Conservation (phyloP, 208 protist genomes). For the Crithidia fasciculata region DNA sequence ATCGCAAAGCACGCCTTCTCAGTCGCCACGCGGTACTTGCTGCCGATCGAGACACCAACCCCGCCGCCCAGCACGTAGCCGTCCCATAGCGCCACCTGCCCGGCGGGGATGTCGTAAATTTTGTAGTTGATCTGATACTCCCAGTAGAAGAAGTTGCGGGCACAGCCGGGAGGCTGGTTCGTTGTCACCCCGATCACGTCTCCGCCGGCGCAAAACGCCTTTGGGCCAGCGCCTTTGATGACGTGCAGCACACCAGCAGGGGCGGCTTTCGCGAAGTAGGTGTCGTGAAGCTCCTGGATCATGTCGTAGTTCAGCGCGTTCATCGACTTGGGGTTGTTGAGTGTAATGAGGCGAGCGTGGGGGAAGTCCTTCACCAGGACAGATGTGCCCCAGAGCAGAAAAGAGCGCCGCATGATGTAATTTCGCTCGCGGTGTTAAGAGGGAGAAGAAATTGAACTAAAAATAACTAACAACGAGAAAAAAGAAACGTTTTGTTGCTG, state of each 20-base stretch:
- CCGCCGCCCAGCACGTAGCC: conserved; percentile 87
- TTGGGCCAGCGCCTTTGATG: conserved; percentile 64
- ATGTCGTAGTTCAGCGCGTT: conserved; percentile 74
- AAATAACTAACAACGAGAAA: not conserved
- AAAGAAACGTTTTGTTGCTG: not conserved
- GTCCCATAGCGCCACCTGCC: conserved; percentile 80
- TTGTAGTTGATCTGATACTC: conserved; percentile 80
- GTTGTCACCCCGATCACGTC: conserved; percentile 64
- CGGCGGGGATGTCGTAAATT: conserved; percentile 47
- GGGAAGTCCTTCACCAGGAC: conserved; percentile 62
- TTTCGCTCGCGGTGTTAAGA: not conserved
- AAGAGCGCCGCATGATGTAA: conserved; percentile 2
- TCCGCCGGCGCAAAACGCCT: conserved; percentile 89
- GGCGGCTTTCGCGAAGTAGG: conserved; percentile 45
- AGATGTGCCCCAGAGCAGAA: not conserved
- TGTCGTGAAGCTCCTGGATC: conserved; percentile 35
- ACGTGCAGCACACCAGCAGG: conserved; percentile 47
- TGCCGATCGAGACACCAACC: conserved; percentile 76
- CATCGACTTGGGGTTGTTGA: conserved; percentile 62
- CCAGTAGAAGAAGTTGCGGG: conserved; percentile 59
- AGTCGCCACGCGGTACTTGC: conserved; percentile 77
- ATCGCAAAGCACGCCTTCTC: conserved; percentile 82
- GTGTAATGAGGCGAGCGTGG: conserved; percentile 51
- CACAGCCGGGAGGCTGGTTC: conserved; percentile 30
- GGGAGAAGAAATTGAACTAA: not conserved